These are phyloP conservation scores for Globisporangium sylvaticum DNA, from an alignment of 352 stramenopile species.

Conservation along the genomic window DNA sequence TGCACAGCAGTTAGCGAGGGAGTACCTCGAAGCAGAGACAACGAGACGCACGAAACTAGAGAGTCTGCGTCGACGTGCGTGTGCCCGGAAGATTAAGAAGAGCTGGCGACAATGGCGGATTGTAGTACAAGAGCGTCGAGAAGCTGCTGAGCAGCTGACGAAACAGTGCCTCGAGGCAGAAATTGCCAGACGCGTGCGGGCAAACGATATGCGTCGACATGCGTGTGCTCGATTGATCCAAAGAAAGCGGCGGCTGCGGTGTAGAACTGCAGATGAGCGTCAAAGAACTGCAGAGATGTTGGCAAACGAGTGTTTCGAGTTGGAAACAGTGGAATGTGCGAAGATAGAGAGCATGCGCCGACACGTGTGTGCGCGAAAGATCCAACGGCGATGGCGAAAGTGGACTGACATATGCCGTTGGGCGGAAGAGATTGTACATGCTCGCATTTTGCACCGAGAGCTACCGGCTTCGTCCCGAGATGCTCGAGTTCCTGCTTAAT, in stretches of 20 bases:
- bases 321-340: not conserved
- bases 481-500: conserved; percentile 52
- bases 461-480: conserved; percentile 33
- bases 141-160: not conserved
- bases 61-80: not conserved
- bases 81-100: conserved; percentile 4
- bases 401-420: not conserved
- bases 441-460: conserved; percentile 54
- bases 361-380: conserved; percentile 4
- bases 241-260: conserved; percentile 13
- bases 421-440: conserved; percentile 32
- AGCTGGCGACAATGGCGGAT: conserved; percentile 12
- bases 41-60: not conserved
- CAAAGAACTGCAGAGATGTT: not conserved
- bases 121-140: conserved; percentile 9
- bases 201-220: not conserved
- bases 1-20: not conserved
- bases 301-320: not conserved
- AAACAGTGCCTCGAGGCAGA: not conserved
- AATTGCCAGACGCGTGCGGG: not conserved
- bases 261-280: not conserved
- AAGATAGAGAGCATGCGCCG: not conserved
- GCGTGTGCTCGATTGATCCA: conserved; percentile 18
- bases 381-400: not conserved
- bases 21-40: not conserved